Evolutionary conservation across 2,329 filamentous ascomycete species (phyloP), one percentile per base, ranked within the genome.

Genomic region (Alternaria alternata): DNA sequence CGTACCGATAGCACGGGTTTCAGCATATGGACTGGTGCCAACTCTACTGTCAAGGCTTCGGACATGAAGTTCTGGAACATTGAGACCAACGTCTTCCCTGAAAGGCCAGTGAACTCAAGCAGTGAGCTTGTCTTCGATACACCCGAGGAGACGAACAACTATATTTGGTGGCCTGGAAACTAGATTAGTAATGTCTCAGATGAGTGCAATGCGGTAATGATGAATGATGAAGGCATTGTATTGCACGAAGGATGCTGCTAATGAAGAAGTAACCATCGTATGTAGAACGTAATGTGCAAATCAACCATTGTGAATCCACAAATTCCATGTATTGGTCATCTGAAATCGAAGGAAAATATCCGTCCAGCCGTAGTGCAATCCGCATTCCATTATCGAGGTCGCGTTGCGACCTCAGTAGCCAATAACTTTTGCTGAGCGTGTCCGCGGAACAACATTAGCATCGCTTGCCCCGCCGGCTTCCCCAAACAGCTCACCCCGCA

Each of bases 161-260:
- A 81, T 60, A 73, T 74, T 12, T 83, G 81, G 81, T 83, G 81
- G 81, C n/a, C 71, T 30, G 81, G 81, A 5, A 77, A 78, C 60
- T 81, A 77, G 42, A 32, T 22, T 5, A n/a, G 30, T 28, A 20
- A 32, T 22, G 46, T 8, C 20, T 12, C n/a, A 16, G 7, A 49
- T 38, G 20, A n/a, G 20, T 16, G 20, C 18, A 18, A 49, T 20
- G 46, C 46, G 20, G 46, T 26, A 49, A 38, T 36, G 46, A 38
- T 24, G 46, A 49, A 49, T 36, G 20, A 49, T 6, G 20, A 41
- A 41, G 30, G 18, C 11, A 30, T 14, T 36, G 12, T 48, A 34
- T 26, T 8, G 18, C 30, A 18, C 18, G 18, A 38, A 22, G 30
- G 30, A 36, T 30, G 18, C 30, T 48, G 46, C 46, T 26, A 32